These are phyloP conservation scores for Flaveria brownii DNA, from an alignment of 129 eudicot species.

Conservation along the genomic window DNA sequence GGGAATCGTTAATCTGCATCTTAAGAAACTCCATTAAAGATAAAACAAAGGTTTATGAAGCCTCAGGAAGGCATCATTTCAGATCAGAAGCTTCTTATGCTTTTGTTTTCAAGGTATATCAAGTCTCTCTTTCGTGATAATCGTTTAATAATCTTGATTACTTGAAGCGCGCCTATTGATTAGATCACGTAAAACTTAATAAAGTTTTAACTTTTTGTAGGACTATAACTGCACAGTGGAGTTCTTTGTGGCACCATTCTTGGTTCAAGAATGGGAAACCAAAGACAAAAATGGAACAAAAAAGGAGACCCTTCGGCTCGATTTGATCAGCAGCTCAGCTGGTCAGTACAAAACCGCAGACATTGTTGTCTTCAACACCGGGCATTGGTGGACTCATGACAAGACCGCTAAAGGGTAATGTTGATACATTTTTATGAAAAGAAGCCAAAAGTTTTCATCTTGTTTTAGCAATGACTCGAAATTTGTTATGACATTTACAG, in stretches of 20 bases:
- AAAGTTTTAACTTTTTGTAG: constrained; percentile 18
- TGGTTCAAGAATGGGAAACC: constrained; percentile 64
- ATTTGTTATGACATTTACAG: constrained; percentile 38
- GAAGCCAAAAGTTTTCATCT: background rate
- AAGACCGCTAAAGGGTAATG: constrained; percentile 61
- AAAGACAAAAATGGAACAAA: constrained; percentile 45
- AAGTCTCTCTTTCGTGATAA: constrained; percentile 6
- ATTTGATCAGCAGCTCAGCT: constrained; percentile 49
- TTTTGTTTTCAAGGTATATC: constrained; percentile 64
- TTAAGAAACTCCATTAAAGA: constrained; percentile 64
- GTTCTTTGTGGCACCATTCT: constrained; percentile 58
- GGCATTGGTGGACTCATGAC: constrained; percentile 78
- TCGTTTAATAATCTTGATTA: background rate
- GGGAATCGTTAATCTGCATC: constrained; percentile 90
- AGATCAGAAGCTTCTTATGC: constrained; percentile 73
- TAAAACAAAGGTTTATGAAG: constrained; percentile 69
- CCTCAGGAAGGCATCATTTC: constrained; percentile 65
- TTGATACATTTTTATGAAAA: background rate
- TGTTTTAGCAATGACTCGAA: background rate
- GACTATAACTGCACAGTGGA: constrained; percentile 58
- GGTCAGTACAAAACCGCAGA: constrained; percentile 56
- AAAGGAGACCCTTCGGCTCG: constrained; percentile 60
- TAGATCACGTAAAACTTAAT: background rate
- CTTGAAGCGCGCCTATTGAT: background rate
- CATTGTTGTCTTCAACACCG: constrained; percentile 56